A percentile compares a stretch with the other conserved stretches of the same genome.
Evolutionary conservation across 129 eudicot species (phyloP).

Genomic region (sunflower (Helianthus annuus)): DNA sequence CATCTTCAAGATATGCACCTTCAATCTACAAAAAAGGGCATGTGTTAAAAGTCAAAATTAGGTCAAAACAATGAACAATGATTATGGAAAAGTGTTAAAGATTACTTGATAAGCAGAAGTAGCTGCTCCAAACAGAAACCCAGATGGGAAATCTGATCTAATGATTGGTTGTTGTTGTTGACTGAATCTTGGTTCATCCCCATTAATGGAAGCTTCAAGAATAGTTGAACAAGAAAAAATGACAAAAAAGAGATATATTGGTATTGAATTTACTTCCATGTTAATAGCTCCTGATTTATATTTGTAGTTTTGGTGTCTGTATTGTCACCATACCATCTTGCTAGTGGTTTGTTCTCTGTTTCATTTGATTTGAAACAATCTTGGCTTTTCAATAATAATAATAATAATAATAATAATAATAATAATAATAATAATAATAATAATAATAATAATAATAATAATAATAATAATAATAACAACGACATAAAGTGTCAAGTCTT

Average conservation of each 20-base stretch:
- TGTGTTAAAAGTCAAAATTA: neutral
- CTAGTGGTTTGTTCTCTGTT: no score
- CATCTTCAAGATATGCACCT: constrained; percentile 90
- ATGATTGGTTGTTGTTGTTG: constrained; percentile 17
- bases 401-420: no score
- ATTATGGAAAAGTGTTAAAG: constrained; percentile 2
- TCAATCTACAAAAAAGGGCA: constrained; percentile 51
- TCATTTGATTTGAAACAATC: no score
- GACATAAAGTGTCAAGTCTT: no score
- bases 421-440: no score
- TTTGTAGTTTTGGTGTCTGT: no score
- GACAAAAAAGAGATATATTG: constrained; percentile 9
- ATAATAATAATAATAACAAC: no score
- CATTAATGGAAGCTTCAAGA: constrained; percentile 33
- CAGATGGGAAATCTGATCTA: constrained; percentile 67
- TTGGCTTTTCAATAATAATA: no score
- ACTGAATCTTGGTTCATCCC: constrained; percentile 13
- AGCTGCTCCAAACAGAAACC: constrained; percentile 78
- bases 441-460: no score
- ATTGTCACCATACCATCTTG: no score
- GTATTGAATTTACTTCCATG: constrained; percentile 6
- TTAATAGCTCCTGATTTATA: no score
- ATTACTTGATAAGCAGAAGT: constrained; percentile 89
- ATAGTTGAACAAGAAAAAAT: constrained; percentile 13
- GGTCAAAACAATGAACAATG: constrained; percentile 1